These are phyloP conservation scores for Hirsutella minnesotensis DNA, from an alignment of 2,329 filamentous ascomycete species.

Conservation along the genomic window DNA sequence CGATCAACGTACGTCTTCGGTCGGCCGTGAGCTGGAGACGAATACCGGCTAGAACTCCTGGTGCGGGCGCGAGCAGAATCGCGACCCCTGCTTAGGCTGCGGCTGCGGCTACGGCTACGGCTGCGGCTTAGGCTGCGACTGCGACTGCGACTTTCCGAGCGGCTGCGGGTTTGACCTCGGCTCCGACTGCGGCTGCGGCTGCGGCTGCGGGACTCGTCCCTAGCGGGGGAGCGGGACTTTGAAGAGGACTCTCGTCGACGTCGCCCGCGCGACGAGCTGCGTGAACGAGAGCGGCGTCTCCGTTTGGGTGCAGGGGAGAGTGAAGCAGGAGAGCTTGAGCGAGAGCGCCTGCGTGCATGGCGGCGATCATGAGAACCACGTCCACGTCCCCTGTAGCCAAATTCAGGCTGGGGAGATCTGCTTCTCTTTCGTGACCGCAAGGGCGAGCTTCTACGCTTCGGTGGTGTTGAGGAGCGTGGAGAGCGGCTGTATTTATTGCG, in stretches of 20 bases:
- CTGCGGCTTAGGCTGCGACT: slow-evolving; percentile 1
- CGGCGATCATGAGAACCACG: slow-evolving; percentile 11
- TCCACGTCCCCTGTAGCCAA: slow-evolving; percentile 13
- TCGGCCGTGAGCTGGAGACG: not conserved
- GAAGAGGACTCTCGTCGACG: slow-evolving; percentile 22
- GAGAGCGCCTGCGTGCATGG: slow-evolving; percentile 14
- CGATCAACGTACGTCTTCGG: not conserved
- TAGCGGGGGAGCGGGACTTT: slow-evolving; percentile 29
- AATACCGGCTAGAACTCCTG: not conserved
- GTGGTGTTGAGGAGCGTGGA: slow-evolving; percentile 19
- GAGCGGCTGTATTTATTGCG: slow-evolving; percentile 18
- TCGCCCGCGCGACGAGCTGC: slow-evolving; percentile 31
- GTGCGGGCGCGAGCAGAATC: too few species aligned
- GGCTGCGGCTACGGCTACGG: slow-evolving; percentile 2
- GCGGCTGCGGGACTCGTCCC: slow-evolving; percentile 18
- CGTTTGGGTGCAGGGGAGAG: slow-evolving; percentile 35
- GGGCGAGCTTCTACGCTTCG: slow-evolving; percentile 21
- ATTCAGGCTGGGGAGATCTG: slow-evolving; percentile 21
- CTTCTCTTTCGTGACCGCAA: slow-evolving; percentile 24
- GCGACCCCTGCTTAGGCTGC: slow-evolving; percentile 5
- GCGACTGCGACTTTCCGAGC: slow-evolving; percentile 8
- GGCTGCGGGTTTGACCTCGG: slow-evolving; percentile 5
- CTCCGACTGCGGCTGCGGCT: slow-evolving; percentile 10
- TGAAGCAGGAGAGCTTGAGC: slow-evolving; percentile 24
- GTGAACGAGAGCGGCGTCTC: slow-evolving; percentile 35